phyloP scores from a whole-genome alignment of 768 basidiomycete species.

The Tricholoma bakamatsutake region DNA sequence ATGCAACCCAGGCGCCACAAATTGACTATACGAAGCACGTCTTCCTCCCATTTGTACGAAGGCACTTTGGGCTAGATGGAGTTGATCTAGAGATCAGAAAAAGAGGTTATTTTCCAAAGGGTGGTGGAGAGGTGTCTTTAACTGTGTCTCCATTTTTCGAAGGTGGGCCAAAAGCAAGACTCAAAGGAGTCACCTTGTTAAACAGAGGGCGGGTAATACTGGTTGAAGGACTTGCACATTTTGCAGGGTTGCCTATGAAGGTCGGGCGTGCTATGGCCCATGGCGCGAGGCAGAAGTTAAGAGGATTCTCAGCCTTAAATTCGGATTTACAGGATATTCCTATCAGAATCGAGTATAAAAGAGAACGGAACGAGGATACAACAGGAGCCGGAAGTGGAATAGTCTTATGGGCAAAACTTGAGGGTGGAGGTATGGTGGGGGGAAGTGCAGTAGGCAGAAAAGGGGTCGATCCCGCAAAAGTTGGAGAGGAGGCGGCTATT shows the following conservation, averaged over 20 bases:
- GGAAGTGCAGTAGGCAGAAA: constrained; percentile 63
- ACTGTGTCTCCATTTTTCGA: constrained; percentile 36
- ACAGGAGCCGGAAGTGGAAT: constrained; percentile 69
- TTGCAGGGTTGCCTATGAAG: constrained; percentile 53
- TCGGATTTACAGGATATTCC: constrained; percentile 17
- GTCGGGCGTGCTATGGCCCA: constrained; percentile 52
- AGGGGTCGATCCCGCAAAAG: constrained; percentile 33
- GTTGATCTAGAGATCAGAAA: constrained; percentile 41
- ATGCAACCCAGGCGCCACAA: constrained; percentile 66
- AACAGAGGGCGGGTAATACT: constrained; percentile 47
- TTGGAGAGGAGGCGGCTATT: constrained; percentile 58
- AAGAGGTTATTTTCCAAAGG: constrained; percentile 70
- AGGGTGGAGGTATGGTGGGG: constrained; percentile 58
- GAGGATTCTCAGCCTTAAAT: constrained; percentile 17
- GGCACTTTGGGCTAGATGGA: constrained; percentile 44
- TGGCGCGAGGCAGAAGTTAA: constrained; percentile 44
- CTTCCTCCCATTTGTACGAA: constrained; percentile 61
- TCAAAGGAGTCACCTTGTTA: constrained; percentile 42
- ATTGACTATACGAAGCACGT: constrained; percentile 66
- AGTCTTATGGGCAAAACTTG: constrained; percentile 70
- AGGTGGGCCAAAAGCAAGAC: constrained; percentile 6
- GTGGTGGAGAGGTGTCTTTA: constrained; percentile 58
- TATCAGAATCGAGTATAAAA: constrained; percentile 33
- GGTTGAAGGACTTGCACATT: constrained; percentile 57
- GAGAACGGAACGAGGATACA: constrained; percentile 39